Evolutionary conservation across 106 monocot species (phyloP), one percentile per base, ranked within the genome.

Genomic region (Alisma plantagoaquatica): DNA sequence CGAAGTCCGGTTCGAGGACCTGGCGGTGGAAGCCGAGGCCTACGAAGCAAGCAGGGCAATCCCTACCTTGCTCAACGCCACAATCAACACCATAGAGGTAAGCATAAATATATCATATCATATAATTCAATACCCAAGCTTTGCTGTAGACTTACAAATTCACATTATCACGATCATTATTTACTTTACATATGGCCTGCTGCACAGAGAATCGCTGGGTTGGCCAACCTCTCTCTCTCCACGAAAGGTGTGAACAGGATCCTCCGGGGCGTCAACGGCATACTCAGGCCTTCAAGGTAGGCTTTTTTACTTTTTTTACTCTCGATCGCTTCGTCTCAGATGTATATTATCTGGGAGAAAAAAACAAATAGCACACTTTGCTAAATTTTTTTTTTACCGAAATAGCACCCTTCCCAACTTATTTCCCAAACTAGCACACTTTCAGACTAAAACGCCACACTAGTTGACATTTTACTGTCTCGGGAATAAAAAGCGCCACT

Each of bases 201-300:
- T 41, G 9, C 12, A 9, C 72, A 92, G 92, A 76, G 65, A 26
- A 29, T 92, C 23, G 11, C 68, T 46, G 82, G 76, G n/a, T 64
- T 79, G 26, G 0, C 57, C 31, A 11, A 41, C 15, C 49, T 87
- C 60, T 61, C 60, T 58, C 55, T 56, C 27, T 83, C 83, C 7
- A 87, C 80, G 72, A 94, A 87, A 65, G 72, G 49, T 42, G 52
- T 49, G 12, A 77, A 73, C 24, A 77, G 63, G 52, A 84, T 94
- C 56, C 75, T 94, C n/a, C 44, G 43, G 3, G 41, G 63, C 42
- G 80, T 88, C 1, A 80, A 70, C 58, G 87, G 93, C 43, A 67
- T 83, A 5, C 41, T 93, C 29, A 87, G 71, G 63, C 87, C 92
- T 19, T 82, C 86, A 33, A 93, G 87, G 87, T 92, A 63, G 23